A percentile compares a stretch with the other conserved stretches of the same genome.
Evolutionary conservation across 805 yeast species (phyloP).

Genomic region (Maudiozyma barnettii): DNA sequence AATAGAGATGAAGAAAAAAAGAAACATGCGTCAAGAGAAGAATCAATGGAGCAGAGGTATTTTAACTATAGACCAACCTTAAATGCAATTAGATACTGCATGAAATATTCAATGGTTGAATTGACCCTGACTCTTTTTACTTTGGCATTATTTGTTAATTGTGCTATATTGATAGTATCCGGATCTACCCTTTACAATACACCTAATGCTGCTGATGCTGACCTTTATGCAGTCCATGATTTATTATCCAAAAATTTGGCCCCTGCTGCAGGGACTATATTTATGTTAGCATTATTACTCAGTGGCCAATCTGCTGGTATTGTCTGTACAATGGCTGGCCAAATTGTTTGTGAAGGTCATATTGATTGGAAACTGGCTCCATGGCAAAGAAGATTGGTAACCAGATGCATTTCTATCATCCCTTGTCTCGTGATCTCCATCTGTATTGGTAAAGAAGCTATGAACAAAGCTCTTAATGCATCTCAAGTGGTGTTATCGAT

Average conservation of each 20-base stretch:
- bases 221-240: conserved; percentile 65
- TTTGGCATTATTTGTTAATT: conserved; percentile 77
- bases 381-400: conserved; percentile 67
- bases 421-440: conserved; percentile 73
- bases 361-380: conserved; percentile 73
- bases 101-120: conserved; percentile 65
- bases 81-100: conserved; percentile 62
- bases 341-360: conserved; percentile 87
- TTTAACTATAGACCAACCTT: conserved; percentile 57
- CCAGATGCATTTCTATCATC: conserved; percentile 67
- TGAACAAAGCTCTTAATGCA: conserved; percentile 65
- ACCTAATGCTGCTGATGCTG: conserved; percentile 68
- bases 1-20: conserved; percentile 9
- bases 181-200: conserved; percentile 69
- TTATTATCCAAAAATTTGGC: conserved; percentile 54
- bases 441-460: conserved; percentile 63
- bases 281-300: conserved; percentile 73
- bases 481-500: conserved; percentile 80
- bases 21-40: conserved; percentile 12
- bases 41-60: conserved; percentile 32
- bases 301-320: conserved; percentile 90
- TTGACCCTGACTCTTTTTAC: conserved; percentile 61
- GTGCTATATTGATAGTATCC: conserved; percentile 72
- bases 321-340: conserved; percentile 89
- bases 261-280: conserved; percentile 70